A percentile compares a stretch with the other conserved stretches of the same genome.
Conservation (phyloP, 2,329 filamentous ascomycete genomes). For the Huntiella bhutanensis region DNA sequence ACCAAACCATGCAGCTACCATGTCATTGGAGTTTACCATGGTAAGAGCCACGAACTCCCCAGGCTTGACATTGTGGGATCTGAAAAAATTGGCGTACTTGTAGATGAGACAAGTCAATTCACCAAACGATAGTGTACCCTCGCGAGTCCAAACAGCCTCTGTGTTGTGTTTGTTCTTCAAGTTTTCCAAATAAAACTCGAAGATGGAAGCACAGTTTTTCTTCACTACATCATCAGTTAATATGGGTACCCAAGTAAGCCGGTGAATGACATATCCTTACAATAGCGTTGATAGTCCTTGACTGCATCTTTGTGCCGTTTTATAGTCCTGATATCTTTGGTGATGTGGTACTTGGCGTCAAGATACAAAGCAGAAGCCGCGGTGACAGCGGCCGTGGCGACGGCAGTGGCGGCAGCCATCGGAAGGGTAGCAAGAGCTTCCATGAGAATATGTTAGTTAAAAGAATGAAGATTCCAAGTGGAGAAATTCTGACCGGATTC, state of each 20-base stretch:
- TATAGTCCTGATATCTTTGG: slow-evolving; percentile 38
- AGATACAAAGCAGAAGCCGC: slow-evolving; percentile 26
- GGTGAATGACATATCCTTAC: slow-evolving; percentile 18
- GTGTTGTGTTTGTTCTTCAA: slow-evolving; percentile 32
- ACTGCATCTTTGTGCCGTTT: slow-evolving; percentile 22
- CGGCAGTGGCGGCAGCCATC: background rate
- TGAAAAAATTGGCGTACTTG: slow-evolving; percentile 44
- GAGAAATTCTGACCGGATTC: too few relatives aligned
- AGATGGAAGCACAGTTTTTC: slow-evolving; percentile 37
- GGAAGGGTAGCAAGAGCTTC: background rate
- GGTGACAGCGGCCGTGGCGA: background rate
- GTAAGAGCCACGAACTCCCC: slow-evolving; percentile 46
- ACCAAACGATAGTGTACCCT: slow-evolving; percentile 38
- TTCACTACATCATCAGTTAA: slow-evolving; percentile 13
- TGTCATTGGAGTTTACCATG: slow-evolving; percentile 48
- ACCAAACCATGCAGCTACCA: slow-evolving; percentile 45
- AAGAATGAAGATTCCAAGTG: background rate
- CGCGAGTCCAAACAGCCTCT: slow-evolving; percentile 49
- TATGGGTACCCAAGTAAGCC: background rate
- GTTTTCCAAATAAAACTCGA: slow-evolving; percentile 44
- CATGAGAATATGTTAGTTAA: background rate
- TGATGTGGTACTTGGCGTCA: slow-evolving; percentile 49
- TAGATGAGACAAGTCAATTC: slow-evolving; percentile 35
- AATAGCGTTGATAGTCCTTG: slow-evolving; percentile 27
- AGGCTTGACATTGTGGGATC: slow-evolving; percentile 35